These are phyloP conservation scores for Nakazawaea anatomiae DNA, from an alignment of 805 yeast species.

Conservation along the genomic window DNA sequence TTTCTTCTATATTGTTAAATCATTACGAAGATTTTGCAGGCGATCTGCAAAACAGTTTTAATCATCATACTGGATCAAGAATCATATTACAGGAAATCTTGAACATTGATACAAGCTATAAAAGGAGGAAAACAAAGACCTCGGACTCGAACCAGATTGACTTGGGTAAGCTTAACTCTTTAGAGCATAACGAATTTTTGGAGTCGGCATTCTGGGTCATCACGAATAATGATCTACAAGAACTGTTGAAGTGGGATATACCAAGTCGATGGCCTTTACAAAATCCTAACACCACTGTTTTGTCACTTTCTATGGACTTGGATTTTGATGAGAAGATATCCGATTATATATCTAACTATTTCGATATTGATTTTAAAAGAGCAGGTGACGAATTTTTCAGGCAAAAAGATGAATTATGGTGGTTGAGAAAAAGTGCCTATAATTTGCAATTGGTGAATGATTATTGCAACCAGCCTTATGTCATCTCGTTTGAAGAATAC, in stretches of 20 bases:
- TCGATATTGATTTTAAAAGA: slow-evolving; percentile 9
- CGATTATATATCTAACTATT: slow-evolving; percentile 3
- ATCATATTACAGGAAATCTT: slow-evolving; percentile 12
- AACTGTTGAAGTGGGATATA: slow-evolving; percentile 7
- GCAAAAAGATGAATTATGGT: slow-evolving; percentile 10
- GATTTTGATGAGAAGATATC: slow-evolving; percentile 5
- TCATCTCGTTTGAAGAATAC: slow-evolving; percentile 6
- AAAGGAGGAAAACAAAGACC: neutral
- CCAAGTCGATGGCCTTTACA: slow-evolving; percentile 10
- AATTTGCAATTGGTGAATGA: slow-evolving; percentile 6
- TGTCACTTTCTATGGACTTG: neutral
- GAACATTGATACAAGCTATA: neutral
- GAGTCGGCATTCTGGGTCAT: slow-evolving; percentile 10
- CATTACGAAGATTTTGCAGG: slow-evolving; percentile 12
- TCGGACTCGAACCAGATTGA: neutral
- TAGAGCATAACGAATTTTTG: slow-evolving; percentile 7
- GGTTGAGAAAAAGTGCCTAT: slow-evolving; percentile 11
- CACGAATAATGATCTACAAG: slow-evolving; percentile 10
- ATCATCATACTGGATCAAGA: slow-evolving; percentile 12
- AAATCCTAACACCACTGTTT: slow-evolving; percentile 10
- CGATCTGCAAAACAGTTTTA: slow-evolving; percentile 3
- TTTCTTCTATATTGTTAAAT: slow-evolving; percentile 10
- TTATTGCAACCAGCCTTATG: slow-evolving; percentile 9
- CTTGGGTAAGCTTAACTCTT: slow-evolving; percentile 2
- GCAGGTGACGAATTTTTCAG: slow-evolving; percentile 2